Base-by-base conservation (phyloP, 306 rosid species). In the Medicago ruthenica region DNA sequence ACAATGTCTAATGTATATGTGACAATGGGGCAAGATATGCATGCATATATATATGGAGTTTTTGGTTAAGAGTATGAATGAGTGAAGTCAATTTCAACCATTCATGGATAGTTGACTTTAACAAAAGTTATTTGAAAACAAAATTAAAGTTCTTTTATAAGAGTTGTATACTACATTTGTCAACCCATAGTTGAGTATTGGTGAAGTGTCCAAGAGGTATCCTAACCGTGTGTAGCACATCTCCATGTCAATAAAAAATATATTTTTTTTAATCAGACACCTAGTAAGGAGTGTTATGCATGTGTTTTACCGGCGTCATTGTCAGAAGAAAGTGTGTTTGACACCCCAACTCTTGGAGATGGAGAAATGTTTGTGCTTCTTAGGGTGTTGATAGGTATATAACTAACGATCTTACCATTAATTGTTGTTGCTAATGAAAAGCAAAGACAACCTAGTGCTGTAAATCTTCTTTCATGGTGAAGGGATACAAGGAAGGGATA, bases 131-230 rank as follows among this genome's bases (percentile, higher is more conserved):
- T 67, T 42, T 42, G 9, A 12, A 17, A 67, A 65, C 16, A 11
- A 41, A 42, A 12, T 67, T 10, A 12, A 67, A 67, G 8, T 42
- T 67, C 18, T 42, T 41, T 18, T 6, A 42, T 64, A 41, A 18
- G 37, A 42, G 18, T 42, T 42, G 17, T 67, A 21, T 12, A 11
- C 18, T 18, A 13, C 34, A 40, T 17, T 10, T 66, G 53, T 67
- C 54, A 12, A 20, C 37, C 54, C 36, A 42, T 42, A 42, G 18
- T 64, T 64, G 27, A 67, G 71, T 67, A 36, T 20, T 67, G 71
- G 71, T 1, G 16, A 67, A 66, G 7, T 42, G 54, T 67, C 37
- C n/a, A 45, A 68, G 4, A 68, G 41, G 22, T 22, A 15, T 15
- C 57, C 21, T 8, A 8, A 22, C 40, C 13, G 21, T 42, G 55